These are phyloP conservation scores for Pythium aristosporum DNA, from an alignment of 352 stramenopile genomes.

Conservation along the genomic window DNA sequence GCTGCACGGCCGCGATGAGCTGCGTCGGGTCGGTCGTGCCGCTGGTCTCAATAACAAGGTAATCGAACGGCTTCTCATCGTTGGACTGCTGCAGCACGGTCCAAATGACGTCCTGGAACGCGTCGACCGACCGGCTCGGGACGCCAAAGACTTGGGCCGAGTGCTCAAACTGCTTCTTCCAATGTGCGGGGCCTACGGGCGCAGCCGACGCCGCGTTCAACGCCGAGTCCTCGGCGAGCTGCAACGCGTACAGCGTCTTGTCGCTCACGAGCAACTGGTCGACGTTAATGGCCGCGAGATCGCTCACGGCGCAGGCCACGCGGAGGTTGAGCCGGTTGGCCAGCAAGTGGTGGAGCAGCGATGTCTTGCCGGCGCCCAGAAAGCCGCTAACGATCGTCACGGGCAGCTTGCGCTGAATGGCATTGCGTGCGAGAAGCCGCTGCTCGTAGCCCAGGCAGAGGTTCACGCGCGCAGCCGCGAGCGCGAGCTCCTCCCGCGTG, in stretches of 20 bases:
- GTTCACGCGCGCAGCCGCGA: conserved; percentile 54
- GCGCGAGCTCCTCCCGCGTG: conserved; percentile 29
- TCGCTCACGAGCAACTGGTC: conserved; percentile 63
- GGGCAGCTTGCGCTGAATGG: conserved; percentile 42
- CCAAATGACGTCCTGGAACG: conserved; percentile 80
- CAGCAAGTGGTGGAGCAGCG: conserved; percentile 61
- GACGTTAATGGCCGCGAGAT: conserved; percentile 69
- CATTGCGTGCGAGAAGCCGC: conserved; percentile 51
- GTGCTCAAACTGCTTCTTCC: conserved; percentile 22
- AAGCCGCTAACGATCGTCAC: conserved; percentile 73
- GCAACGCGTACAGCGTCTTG: conserved; percentile 22
- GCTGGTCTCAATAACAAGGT: conserved; percentile 76
- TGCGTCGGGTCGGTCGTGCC: conserved; percentile 70
- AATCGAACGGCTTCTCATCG: conserved; percentile 58
- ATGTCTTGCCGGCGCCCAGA: conserved; percentile 69
- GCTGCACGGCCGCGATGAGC: conserved; percentile 61
- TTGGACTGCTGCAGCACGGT: conserved; percentile 37
- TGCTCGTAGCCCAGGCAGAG: conserved; percentile 55
- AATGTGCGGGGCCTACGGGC: conserved; percentile 16
- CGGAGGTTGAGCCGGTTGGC: conserved; percentile 65
- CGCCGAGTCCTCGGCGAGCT: conserved; percentile 35
- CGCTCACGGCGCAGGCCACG: conserved; percentile 66
- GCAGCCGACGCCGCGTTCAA: conserved; percentile 28
- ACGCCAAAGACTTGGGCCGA: conserved; percentile 35
- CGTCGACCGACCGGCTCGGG: conserved; percentile 33